A percentile compares a stretch with the other conserved stretches of the same genome.
Conservation (phyloP, 495 filamentous ascomycete genomes). For the Delitschia confertaspora region DNA sequence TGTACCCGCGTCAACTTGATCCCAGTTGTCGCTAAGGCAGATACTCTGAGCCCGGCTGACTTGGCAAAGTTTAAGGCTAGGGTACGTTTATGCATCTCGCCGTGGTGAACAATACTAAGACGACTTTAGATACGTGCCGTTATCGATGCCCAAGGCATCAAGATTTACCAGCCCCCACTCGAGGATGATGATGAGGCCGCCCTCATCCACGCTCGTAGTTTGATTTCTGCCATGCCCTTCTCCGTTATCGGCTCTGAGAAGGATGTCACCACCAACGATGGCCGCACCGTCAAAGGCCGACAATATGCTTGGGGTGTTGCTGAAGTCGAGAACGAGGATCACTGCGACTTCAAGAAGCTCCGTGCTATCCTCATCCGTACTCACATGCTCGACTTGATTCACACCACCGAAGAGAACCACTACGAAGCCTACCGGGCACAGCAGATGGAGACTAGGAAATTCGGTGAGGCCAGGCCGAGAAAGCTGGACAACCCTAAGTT, state of each 20-base stretch:
- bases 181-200: conserved; percentile 98
- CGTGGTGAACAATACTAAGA: conserved; percentile 9
- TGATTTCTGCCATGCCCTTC: conserved; percentile 97
- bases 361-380: conserved; percentile 97
- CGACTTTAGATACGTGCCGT: conserved; percentile 71
- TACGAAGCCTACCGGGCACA: conserved; percentile 98
- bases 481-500: conserved; percentile 99
- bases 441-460: conserved; percentile 99
- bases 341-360: conserved; percentile 99
- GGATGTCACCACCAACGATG: conserved; percentile 92
- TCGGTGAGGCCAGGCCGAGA: conserved; percentile 89
- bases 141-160: conserved; percentile 96
- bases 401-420: conserved; percentile 97
- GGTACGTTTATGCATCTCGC: conserved; percentile 43
- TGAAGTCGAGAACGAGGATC: conserved; percentile 98
- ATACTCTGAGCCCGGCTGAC: conserved; percentile 88
- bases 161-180: conserved; percentile 94
- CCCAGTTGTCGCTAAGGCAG: conserved; percentile 95
- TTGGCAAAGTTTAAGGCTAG: conserved; percentile 86
- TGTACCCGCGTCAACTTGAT: conserved; percentile 97
- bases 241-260: conserved; percentile 98
- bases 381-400: conserved; percentile 99
- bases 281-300: conserved; percentile 93
- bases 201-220: conserved; percentile 80
- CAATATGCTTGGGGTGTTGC: conserved; percentile 99